phyloP scores from a whole-genome alignment of 2,329 filamentous ascomycete genomes.

The Colletotrichum plurivorum region DNA sequence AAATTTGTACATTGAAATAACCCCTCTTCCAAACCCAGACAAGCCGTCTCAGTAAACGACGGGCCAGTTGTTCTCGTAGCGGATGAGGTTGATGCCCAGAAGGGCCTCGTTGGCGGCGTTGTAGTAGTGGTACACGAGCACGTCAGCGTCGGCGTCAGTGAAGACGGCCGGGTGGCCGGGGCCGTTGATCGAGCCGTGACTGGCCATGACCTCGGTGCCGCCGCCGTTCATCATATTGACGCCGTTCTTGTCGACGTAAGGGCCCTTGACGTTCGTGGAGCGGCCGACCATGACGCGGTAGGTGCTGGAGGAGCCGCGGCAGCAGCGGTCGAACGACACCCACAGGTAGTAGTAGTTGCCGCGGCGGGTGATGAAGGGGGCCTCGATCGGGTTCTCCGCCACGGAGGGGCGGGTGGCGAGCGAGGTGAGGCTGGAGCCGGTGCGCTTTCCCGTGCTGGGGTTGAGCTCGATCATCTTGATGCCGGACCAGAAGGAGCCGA shows the following conservation, averaged over 20 bases:
- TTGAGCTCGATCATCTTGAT: conserved; percentile 48
- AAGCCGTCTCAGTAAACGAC: conserved; percentile 45
- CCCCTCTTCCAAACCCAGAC: no score
- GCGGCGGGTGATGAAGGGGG: conserved; percentile 47
- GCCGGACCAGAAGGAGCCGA: conserved; percentile 51
- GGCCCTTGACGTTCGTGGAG: conserved; percentile 47
- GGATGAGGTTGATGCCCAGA: conserved; percentile 50
- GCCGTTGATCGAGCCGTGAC: conserved; percentile 47
- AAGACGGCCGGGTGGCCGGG: conserved; percentile 51
- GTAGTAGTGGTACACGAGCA: conserved; percentile 51
- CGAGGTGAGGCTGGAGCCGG: conserved; percentile 43
- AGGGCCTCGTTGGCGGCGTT: conserved; percentile 43
- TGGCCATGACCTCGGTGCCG: conserved; percentile 49
- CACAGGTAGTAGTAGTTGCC: conserved; percentile 52
- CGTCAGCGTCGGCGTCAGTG: conserved; percentile 49
- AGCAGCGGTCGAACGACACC: conserved; percentile 51
- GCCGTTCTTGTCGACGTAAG: conserved; percentile 46
- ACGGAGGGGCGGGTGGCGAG: conserved; percentile 44
- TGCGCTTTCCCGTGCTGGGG: conserved; percentile 46
- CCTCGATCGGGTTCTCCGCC: conserved; percentile 46
- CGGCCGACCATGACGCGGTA: conserved; percentile 52
- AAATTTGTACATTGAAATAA: no score
- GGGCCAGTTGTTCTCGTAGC: conserved; percentile 49
- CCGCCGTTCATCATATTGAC: conserved; percentile 47
- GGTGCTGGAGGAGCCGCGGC: conserved; percentile 47